Percentiles rank a stretch among this genome's conserved stretches.
Evolutionary conservation across 257 asterid species (phyloP).

Genomic region (Haberlea rhodopensis): DNA sequence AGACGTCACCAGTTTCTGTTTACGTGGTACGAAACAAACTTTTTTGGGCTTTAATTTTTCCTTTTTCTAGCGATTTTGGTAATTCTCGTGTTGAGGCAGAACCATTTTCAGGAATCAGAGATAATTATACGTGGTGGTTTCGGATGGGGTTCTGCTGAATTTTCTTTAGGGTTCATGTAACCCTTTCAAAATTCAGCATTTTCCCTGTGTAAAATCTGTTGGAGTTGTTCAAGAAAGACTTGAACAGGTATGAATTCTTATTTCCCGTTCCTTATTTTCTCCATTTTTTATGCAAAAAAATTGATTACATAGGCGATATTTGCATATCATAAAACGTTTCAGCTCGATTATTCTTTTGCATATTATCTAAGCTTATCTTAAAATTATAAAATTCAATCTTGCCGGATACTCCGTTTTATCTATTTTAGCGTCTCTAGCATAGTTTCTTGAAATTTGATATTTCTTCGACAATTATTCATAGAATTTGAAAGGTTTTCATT

Average conservation of each 20-base stretch:
- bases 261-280: background rate
- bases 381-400: background rate
- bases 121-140: conserved; percentile 3
- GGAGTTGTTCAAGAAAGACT: conserved; percentile 18
- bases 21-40: background rate
- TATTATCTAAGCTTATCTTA: background rate
- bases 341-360: no score
- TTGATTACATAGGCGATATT: background rate
- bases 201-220: conserved; percentile 20
- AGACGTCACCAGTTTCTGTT: background rate
- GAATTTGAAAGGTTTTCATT: background rate
- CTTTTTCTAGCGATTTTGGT: no score
- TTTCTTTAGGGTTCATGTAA: conserved; percentile 31
- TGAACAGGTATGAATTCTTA: conserved; percentile 24
- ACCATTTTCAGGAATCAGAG: background rate
- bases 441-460: background rate
- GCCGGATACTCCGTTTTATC: background rate
- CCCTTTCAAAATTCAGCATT: conserved; percentile 44
- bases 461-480: background rate
- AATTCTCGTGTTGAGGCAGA: background rate
- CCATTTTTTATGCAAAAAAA: background rate
- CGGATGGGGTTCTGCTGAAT: conserved; percentile 39
- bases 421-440: background rate
- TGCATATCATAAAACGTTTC: no score
- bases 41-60: no score